Percentiles rank a stretch among this genome's conserved stretches.
Evolutionary conservation across 2,329 filamentous ascomycete species (phyloP).

Genomic region (Alternaria alternata): DNA sequence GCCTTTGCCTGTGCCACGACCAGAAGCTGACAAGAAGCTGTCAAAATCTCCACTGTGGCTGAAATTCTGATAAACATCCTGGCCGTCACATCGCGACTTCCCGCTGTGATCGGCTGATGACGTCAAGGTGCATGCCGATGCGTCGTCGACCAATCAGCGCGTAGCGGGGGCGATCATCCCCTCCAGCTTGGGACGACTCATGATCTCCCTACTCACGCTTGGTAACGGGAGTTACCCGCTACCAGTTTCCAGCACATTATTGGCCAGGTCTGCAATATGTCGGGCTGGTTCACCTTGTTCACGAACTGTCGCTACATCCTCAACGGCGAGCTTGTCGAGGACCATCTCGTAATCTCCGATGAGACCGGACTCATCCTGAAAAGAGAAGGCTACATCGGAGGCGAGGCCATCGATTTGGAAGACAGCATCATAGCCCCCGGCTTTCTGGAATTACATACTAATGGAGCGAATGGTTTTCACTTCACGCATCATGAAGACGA

Average conservation of each 20-base stretch:
- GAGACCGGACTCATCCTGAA: constrained; percentile 55
- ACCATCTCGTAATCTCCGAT: constrained; percentile 56
- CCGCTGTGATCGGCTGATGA: constrained; percentile 22
- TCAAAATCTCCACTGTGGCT: constrained; percentile 27
- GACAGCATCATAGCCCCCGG: constrained; percentile 62
- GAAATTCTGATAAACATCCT: constrained; percentile 13
- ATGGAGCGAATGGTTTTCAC: constrained; percentile 62
- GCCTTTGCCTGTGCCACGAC: constrained; percentile 11
- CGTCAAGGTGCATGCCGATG: constrained; percentile 16
- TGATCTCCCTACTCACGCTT: constrained; percentile 7
- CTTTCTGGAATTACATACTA: constrained; percentile 65
- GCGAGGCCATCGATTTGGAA: constrained; percentile 58
- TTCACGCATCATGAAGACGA: constrained; percentile 60
- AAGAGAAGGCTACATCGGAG: constrained; percentile 54
- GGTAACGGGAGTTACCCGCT: constrained; percentile 9
- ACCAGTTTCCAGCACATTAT: constrained; percentile 9
- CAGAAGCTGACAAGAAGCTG: constrained; percentile 9
- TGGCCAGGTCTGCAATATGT: constrained; percentile 36
- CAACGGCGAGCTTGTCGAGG: constrained; percentile 54
- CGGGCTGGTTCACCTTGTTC: constrained; percentile 57
- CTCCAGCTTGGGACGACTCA: constrained; percentile 15
- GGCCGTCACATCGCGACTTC: constrained; percentile 15
- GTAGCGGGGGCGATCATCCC: constrained; percentile 15
- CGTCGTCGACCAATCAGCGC: constrained; percentile 20
- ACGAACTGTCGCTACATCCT: constrained; percentile 57